Percentiles rank a stretch among this genome's conserved stretches.
phyloP scores from a whole-genome alignment of 2,329 filamentous ascomycete species.

The Paraphoma chrysanthemicola region DNA sequence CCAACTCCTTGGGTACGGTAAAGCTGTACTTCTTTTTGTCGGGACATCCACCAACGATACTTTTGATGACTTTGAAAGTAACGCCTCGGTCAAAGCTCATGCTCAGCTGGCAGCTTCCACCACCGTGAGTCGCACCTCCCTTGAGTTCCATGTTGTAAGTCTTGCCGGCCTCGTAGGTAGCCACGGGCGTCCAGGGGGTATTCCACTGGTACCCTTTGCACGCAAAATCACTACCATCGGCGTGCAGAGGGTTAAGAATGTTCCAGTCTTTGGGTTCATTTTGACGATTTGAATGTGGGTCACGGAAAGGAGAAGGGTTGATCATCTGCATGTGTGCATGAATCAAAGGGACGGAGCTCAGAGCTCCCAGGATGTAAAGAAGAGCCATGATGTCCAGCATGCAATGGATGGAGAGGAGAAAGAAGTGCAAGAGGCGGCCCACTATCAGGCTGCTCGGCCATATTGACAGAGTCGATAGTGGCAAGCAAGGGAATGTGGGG shows the following conservation, averaged over 20 bases:
- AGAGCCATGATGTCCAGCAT: slow-evolving; percentile 33
- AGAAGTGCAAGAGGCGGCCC: neutral
- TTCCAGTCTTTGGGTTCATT: slow-evolving; percentile 67
- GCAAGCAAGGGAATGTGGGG: slow-evolving; percentile 27
- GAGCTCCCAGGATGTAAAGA: slow-evolving; percentile 25
- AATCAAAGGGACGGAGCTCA: slow-evolving; percentile 25
- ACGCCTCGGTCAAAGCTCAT: slow-evolving; percentile 75
- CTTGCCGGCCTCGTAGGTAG: slow-evolving; percentile 68
- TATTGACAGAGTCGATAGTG: slow-evolving; percentile 10
- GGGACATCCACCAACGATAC: slow-evolving; percentile 66
- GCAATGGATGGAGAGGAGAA: slow-evolving; percentile 9
- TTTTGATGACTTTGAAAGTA: slow-evolving; percentile 73
- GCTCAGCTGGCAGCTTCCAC: slow-evolving; percentile 78
- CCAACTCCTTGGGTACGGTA: slow-evolving; percentile 38
- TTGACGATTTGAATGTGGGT: slow-evolving; percentile 53
- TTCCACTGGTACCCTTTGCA: slow-evolving; percentile 74
- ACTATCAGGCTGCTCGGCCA: neutral
- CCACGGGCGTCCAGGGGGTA: slow-evolving; percentile 60
- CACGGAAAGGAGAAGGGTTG: slow-evolving; percentile 61
- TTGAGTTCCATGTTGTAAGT: slow-evolving; percentile 69
- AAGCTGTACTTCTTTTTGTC: slow-evolving; percentile 66
- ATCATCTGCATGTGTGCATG: slow-evolving; percentile 63
- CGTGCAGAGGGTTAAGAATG: slow-evolving; percentile 71
- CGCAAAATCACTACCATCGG: slow-evolving; percentile 71
- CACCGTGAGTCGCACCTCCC: slow-evolving; percentile 67